Evolutionary conservation across 495 filamentous ascomycete genomes (phyloP).

Genomic region (Tuber indicum): DNA sequence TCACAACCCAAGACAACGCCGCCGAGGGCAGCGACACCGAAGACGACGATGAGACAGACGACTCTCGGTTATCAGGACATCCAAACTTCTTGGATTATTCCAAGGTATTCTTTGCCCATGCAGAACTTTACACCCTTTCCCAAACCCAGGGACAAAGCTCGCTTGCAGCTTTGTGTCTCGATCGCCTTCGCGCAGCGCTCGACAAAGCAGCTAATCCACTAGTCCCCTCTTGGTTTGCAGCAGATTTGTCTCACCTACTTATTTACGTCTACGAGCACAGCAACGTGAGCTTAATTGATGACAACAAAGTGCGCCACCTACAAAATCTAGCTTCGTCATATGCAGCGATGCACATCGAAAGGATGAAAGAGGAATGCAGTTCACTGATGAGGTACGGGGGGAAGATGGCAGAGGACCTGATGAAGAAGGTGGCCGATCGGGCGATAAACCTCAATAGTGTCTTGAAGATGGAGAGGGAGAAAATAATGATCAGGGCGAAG

Average conservation of each 20-base stretch:
- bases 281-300: background rate
- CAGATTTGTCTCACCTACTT: background rate
- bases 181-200: background rate
- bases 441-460: background rate
- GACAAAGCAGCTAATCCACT: background rate
- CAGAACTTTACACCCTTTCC: background rate
- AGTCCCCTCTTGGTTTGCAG: background rate
- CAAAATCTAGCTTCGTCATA: background rate
- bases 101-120: background rate
- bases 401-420: background rate
- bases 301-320: background rate
- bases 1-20: background rate
- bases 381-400: background rate
- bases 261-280: background rate
- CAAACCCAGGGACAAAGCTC: background rate
- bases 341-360: background rate
- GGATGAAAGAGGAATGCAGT: background rate
- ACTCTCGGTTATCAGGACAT: background rate
- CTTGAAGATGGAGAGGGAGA: background rate
- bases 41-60: background rate
- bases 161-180: background rate
- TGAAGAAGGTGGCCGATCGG: background rate
- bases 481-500: no score
- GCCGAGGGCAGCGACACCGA: background rate
- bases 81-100: background rate